Conservation (phyloP, 768 basidiomycete species). For the Panaeolus papilionaceus region DNA sequence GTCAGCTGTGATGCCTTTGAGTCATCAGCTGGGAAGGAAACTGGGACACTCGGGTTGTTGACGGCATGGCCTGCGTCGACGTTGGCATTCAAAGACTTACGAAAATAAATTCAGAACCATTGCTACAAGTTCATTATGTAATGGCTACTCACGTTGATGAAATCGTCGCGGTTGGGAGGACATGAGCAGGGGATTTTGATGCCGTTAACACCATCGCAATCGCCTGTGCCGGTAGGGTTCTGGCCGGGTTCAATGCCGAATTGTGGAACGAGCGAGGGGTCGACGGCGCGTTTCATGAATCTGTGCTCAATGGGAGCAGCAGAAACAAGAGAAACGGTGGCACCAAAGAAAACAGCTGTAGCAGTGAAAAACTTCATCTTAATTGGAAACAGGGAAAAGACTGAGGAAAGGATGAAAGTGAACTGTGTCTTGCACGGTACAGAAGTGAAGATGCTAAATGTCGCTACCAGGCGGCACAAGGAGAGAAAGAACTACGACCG, state of each 20-base stretch:
- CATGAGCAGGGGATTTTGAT: conserved; percentile 73
- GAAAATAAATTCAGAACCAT: too few relatives aligned
- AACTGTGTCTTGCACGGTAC: conserved; percentile 14
- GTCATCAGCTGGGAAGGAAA: conserved; percentile 70
- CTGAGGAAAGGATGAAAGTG: conserved; percentile 13
- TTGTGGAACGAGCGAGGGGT: conserved; percentile 60
- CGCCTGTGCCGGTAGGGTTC: conserved; percentile 74
- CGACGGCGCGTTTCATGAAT: conserved; percentile 41
- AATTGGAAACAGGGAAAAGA: background rate
- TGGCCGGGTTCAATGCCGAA: conserved; percentile 61
- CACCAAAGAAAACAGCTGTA: conserved; percentile 11
- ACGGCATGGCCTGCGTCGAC: conserved; percentile 66
- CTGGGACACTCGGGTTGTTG: conserved; percentile 64
- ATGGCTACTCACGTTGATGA: conserved; percentile 48
- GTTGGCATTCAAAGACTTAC: conserved; percentile 54
- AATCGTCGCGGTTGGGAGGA: conserved; percentile 60
- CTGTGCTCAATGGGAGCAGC: conserved; percentile 15
- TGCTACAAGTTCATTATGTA: background rate
- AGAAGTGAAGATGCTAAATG: conserved; percentile 10
- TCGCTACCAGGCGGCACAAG: conserved; percentile 12
- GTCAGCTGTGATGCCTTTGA: conserved; percentile 57
- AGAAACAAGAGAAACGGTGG: conserved; percentile 10
- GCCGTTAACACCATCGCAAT: conserved; percentile 69
- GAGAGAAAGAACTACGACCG: conserved; percentile 9
- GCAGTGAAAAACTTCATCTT: conserved; percentile 18